Evolutionary conservation across 345 rosid species (phyloP).

Genomic region (Citrus hindsii): DNA sequence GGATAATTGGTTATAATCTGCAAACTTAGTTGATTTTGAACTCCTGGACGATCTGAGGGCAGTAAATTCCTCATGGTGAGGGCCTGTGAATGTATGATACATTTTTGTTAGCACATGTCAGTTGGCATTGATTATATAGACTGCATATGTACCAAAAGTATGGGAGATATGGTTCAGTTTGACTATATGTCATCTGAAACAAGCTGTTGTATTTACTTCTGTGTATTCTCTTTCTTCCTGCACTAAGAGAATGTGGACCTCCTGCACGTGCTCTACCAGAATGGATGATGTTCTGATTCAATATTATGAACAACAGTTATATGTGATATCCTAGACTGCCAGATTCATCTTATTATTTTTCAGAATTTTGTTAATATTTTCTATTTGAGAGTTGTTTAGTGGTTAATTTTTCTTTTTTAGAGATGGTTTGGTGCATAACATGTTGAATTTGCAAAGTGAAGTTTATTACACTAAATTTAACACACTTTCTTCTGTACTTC

Average conservation of each 20-base stretch:
- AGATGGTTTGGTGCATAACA: background rate
- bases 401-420: background rate
- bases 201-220: background rate
- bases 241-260: background rate
- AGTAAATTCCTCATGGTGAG: background rate
- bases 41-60: background rate
- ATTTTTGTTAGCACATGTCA: background rate
- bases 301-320: background rate
- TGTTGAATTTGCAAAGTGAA: background rate
- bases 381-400: background rate
- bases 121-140: background rate
- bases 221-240: background rate
- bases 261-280: background rate
- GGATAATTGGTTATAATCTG: background rate
- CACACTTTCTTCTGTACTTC: constrained; percentile 15
- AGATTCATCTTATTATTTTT: background rate
- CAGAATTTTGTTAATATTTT: background rate
- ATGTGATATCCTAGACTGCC: background rate
- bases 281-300: background rate
- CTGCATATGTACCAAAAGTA: no score
- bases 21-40: background rate
- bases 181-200: background rate
- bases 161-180: background rate
- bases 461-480: background rate
- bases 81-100: background rate